phyloP scores from a whole-genome alignment of 1,139 yeast species.

The Yamadazyma trypodendri region DNA sequence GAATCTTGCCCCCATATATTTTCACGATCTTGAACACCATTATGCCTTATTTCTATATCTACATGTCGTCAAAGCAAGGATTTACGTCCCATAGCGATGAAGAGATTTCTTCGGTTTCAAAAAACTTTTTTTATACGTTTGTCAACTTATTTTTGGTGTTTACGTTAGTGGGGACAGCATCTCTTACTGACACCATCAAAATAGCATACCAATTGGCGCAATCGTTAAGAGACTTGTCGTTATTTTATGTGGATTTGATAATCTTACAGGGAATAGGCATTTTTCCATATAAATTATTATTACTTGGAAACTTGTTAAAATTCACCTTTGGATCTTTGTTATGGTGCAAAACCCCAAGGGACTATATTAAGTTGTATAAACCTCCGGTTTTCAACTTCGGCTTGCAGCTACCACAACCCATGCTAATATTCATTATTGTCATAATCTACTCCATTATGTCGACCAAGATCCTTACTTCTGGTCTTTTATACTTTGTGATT shows the following conservation, averaged over 20 bases:
- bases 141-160: conserved; percentile 83
- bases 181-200: conserved; percentile 66
- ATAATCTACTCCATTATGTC: conserved; percentile 63
- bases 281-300: conserved; percentile 71
- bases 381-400: conserved; percentile 70
- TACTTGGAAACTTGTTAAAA: conserved; percentile 62
- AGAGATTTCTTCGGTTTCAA: conserved; percentile 73
- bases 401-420: conserved; percentile 62
- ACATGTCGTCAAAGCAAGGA: conserved; percentile 70
- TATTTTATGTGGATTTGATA: conserved; percentile 57
- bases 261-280: conserved; percentile 82
- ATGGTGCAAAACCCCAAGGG: conserved; percentile 59
- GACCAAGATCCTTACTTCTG: conserved; percentile 64
- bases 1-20: conserved; percentile 72
- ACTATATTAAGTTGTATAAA: conserved; percentile 43
- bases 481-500: conserved; percentile 57
- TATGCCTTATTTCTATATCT: conserved; percentile 75
- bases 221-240: conserved; percentile 65
- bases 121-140: conserved; percentile 81
- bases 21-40: conserved; percentile 72
- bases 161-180: conserved; percentile 77
- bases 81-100: conserved; percentile 77
- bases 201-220: conserved; percentile 77
- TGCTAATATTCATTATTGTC: conserved; percentile 59
- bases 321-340: conserved; percentile 54